Conservation (phyloP, 257 asterid genomes). For the Salvia hispanica region DNA sequence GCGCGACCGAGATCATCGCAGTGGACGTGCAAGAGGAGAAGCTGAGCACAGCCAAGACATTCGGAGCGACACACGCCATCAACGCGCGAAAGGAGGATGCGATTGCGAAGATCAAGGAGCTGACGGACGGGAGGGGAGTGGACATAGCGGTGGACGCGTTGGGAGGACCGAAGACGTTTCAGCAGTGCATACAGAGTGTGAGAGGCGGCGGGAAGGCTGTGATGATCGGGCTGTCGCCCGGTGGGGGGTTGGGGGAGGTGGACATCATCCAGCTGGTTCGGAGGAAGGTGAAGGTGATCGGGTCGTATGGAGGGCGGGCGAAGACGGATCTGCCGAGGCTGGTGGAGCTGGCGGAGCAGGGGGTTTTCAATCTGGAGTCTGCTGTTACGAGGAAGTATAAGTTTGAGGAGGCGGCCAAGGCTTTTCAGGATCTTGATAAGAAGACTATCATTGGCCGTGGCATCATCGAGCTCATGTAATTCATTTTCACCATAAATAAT, state of each 20-base stretch:
- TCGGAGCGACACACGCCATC: conserved; percentile 86
- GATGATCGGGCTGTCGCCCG: conserved; percentile 88
- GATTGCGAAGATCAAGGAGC: conserved; percentile 71
- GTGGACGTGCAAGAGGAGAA: conserved; percentile 94
- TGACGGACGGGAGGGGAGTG: conserved; percentile 89
- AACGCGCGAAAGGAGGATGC: conserved; percentile 79
- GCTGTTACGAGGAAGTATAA: conserved; percentile 83
- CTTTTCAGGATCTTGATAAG: conserved; percentile 69
- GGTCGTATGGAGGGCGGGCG: conserved; percentile 94
- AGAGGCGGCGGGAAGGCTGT: conserved; percentile 98
- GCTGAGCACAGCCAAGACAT: conserved; percentile 69
- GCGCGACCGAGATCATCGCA: conserved; percentile 91
- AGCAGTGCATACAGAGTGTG: conserved; percentile 82
- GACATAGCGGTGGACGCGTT: conserved; percentile 95
- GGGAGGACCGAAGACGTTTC: conserved; percentile 80
- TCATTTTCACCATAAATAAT: background rate
- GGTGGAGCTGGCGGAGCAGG: conserved; percentile 82
- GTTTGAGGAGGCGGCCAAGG: conserved; percentile 72
- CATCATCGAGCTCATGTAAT: conserved; percentile 78
- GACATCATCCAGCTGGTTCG: conserved; percentile 95
- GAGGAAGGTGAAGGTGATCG: conserved; percentile 88
- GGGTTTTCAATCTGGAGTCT: conserved; percentile 72
- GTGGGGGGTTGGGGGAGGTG: conserved; percentile 88
- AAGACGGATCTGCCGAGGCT: conserved; percentile 90
- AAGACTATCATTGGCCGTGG: conserved; percentile 81